Base-by-base conservation (phyloP, 108 stramenopile genomes). In the Aurantiochytrium sp. region DNA sequence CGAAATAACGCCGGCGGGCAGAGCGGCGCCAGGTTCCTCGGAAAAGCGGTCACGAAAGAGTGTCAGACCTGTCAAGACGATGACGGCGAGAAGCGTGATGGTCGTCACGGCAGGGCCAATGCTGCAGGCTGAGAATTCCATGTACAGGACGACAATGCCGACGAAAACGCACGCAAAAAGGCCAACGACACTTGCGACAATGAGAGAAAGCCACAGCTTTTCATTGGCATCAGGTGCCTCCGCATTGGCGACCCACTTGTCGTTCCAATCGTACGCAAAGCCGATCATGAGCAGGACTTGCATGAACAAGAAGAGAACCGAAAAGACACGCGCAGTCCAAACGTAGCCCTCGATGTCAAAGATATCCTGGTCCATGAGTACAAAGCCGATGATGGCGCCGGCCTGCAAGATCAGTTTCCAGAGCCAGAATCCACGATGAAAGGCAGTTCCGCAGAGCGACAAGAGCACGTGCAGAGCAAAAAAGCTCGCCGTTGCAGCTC, bases 241-340 rank as follows among this genome's bases (percentile, higher is more conserved):
- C 1, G 49, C n/a, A 4, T 83, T 83, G 45, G 76, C 76, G 45
- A 83, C 76, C 76, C 76, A 83, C 51, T 53, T 47, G 76, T 83
- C 76, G 51, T 83, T 83, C 76, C 76, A 83, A 23, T 83, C 76
- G 51, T 83, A 83, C 25, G 76, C 76, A 35, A 83, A 83, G 25
- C 76, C 76, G 23, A 83, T 47, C 45, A 83, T 83, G 23, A 83
- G 76, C 19, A 83, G n/a, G 76, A 83, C 16, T 4, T 83, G 76
- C 49, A 83, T 23, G 10, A 83, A 16, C 10, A 83, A 12, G 23
- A 83, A 83, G n/a, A 83, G 76, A 12, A 83, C 51, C 45, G 76
- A 83, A 4, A 12, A 83, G 51, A 83, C 3, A 12, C 76, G 76
- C 45, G 76, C 45, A 12, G 76, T 53, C 76, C 76, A 83, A 0